Conservation (phyloP, 2,329 filamentous ascomycete genomes). For the Shiraia sp. region DNA sequence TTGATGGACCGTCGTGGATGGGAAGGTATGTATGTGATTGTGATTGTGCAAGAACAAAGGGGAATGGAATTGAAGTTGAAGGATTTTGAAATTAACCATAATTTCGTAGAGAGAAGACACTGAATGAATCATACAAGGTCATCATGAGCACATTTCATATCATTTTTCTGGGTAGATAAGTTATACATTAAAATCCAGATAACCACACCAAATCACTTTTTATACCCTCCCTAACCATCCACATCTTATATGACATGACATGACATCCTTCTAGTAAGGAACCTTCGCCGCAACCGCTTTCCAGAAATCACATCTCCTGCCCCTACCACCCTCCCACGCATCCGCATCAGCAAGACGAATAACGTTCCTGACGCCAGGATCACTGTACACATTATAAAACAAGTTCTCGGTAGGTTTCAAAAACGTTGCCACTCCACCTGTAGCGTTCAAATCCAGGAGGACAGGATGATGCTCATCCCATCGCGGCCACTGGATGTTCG, state of each 20-base stretch:
- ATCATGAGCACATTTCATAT: too few species aligned
- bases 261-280: conserved; percentile 19
- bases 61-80: too few species aligned
- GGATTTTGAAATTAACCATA: too few species aligned
- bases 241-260: neutral
- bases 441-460: conserved; percentile 36
- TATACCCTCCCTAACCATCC: neutral
- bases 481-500: conserved; percentile 31
- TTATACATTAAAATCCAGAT: too few species aligned
- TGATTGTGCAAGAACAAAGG: too few species aligned
- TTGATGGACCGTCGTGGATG: too few species aligned
- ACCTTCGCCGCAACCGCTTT: conserved; percentile 25
- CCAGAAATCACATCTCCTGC: conserved; percentile 39
- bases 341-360: conserved; percentile 31
- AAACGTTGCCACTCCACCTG: conserved; percentile 27
- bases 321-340: conserved; percentile 38
- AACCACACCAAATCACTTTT: too few species aligned
- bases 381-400: conserved; percentile 32
- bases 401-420: conserved; percentile 25
- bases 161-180: too few species aligned
- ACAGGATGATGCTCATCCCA: conserved; percentile 22
- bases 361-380: conserved; percentile 37
- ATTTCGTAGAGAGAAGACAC: too few species aligned
- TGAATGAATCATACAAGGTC: too few species aligned
- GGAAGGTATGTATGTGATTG: too few species aligned